phyloP scores from a whole-genome alignment of 1,284 basidiomycete species.

The Pyrrhoderma noxium region DNA sequence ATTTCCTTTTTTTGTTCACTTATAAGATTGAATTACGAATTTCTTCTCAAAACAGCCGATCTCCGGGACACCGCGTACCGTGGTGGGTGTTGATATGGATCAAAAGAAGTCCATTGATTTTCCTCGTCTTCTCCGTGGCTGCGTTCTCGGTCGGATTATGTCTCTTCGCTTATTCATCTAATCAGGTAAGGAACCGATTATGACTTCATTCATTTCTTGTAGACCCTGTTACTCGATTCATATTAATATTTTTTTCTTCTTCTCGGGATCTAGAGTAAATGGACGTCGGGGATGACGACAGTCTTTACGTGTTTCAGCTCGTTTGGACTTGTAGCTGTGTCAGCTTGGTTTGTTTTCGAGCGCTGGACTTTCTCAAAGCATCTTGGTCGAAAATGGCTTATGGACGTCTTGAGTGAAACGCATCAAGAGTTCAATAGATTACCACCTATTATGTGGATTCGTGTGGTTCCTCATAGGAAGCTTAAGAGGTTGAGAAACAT shows the following conservation, averaged over 20 bases:
- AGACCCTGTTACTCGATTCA: conserved; percentile 15
- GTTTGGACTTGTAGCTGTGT: conserved; percentile 67
- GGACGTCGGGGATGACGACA: conserved; percentile 66
- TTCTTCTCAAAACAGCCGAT: conserved; percentile 46
- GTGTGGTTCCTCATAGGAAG: conserved; percentile 7
- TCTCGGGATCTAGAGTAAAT: conserved; percentile 39
- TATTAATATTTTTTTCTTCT: no score
- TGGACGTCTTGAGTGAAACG: conserved; percentile 53
- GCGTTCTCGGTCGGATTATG: conserved; percentile 66
- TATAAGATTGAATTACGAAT: conserved; percentile 17
- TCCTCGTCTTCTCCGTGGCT: conserved; percentile 64
- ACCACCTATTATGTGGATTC: conserved; percentile 15
- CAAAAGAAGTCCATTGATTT: conserved; percentile 67
- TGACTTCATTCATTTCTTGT: no score
- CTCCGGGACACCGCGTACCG: conserved; percentile 57
- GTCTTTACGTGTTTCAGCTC: conserved; percentile 68
- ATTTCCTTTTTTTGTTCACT: conserved; percentile 1
- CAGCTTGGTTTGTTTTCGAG: conserved; percentile 71
- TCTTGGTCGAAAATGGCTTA: conserved; percentile 68
- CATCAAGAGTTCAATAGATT: conserved; percentile 25
- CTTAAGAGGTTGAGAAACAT: conserved; percentile 2
- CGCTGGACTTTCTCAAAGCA: conserved; percentile 64
- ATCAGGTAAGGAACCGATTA: conserved; percentile 36
- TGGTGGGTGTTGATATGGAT: conserved; percentile 81
- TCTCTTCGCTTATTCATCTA: conserved; percentile 56